Base-by-base conservation (phyloP, 176 grass and related monocot species). In the Carex cristatella region DNA sequence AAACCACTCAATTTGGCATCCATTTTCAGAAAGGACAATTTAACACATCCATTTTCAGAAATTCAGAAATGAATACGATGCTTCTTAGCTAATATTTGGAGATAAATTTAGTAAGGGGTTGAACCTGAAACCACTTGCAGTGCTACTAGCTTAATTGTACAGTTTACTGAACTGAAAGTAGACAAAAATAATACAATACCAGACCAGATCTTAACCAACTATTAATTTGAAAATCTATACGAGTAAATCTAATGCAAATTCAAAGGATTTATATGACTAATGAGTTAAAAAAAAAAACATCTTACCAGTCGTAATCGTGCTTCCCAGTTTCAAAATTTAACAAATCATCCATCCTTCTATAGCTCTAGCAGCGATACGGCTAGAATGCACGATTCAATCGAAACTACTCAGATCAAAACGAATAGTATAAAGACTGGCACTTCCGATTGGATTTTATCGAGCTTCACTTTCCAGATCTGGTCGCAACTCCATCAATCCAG, bases 261-360 rank as follows among this genome's bases (percentile, higher is more conserved):
- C 81, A 68, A 55, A 31, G 28, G 11, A 82, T 15, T 66, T 18
- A 30, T 18, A 82, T 30, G 61, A 28, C 58, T 83, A 12, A 83
- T 30, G 33, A 83, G 10, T 61, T 67, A 6, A 87, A 82, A 73
- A 40, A 40, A 35, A 60, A 57, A 32, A 7, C 16, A 61, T 71
- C 31, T 92, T 79, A 98, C 95, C 95, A 98, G 88, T 98, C 95
- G 63, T 95, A 98, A 86, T 98, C 95, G 88, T 95, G 94, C 93
- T 98, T 95, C 83, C 95, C 95, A 48, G 93, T 89, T 65, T 98
- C 95, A 70, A 87, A 80, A 88, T 91, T 88, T 33, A 98, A 86
- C 79, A 98, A 48, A 84, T 95, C 93, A 84, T 94, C 93, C 93
- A 98, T 98, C 28, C 61, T 70, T 59, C 61, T 56, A n/a, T 10